Conservation (phyloP, 2,329 filamentous ascomycete species). For the Laburnicola sp. region DNA sequence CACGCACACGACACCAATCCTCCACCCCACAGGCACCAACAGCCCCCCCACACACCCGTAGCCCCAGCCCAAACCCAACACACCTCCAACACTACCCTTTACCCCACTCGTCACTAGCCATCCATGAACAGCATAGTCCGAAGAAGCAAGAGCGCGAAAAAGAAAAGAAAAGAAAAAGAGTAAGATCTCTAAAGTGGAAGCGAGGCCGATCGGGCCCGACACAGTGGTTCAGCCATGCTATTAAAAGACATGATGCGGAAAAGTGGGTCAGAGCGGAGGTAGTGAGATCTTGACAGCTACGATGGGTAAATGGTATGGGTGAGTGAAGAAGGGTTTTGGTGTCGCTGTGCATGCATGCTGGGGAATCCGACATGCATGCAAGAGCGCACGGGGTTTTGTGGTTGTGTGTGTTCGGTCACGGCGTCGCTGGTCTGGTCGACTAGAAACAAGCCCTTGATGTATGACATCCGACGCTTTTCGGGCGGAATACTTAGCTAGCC, state of each 20-base stretch:
- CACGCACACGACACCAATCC: too few species aligned
- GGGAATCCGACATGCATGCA: too few species aligned
- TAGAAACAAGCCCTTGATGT: too few species aligned
- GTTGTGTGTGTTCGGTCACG: too few species aligned
- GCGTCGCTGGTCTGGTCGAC: too few species aligned
- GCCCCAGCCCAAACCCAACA: not conserved
- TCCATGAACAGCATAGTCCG: not conserved
- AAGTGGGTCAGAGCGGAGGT: not conserved
- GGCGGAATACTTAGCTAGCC: too few species aligned
- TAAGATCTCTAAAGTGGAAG: not conserved
- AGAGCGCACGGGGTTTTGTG: too few species aligned
- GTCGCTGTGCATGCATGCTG: not conserved
- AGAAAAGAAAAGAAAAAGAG: not conserved
- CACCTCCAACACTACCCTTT: conserved; percentile 1
- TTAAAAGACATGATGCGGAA: not conserved
- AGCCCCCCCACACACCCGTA: not conserved
- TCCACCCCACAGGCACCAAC: not conserved
- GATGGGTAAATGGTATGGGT: not conserved
- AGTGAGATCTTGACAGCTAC: not conserved
- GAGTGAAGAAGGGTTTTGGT: not conserved
- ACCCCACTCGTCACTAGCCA: not conserved
- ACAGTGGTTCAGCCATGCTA: not conserved
- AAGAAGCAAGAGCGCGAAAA: conserved; percentile 1
- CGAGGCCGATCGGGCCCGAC: not conserved
- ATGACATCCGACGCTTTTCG: too few species aligned